Evolutionary conservation across 2,329 filamentous ascomycete genomes (phyloP).

Genomic region (Claviceps purpurea): DNA sequence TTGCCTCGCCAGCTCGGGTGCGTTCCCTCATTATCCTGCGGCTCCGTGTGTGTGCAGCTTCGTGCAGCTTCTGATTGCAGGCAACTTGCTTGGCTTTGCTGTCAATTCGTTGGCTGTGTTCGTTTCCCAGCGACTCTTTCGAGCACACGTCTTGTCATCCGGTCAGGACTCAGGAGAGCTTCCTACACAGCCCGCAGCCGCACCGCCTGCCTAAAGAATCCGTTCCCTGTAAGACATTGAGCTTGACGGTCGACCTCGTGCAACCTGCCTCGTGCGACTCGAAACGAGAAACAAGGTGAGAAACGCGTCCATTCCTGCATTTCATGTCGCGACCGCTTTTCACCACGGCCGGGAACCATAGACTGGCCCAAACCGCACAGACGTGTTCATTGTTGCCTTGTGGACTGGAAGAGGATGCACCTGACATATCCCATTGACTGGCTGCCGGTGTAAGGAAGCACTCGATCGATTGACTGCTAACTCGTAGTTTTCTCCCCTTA

Average conservation of each 20-base stretch:
- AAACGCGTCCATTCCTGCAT: not conserved
- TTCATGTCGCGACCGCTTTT: not conserved
- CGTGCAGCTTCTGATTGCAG: not conserved
- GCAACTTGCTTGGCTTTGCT: not conserved
- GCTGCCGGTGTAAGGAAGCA: not conserved
- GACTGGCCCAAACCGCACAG: not conserved
- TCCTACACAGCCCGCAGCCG: not conserved
- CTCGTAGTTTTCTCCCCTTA: not conserved
- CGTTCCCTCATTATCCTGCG: not conserved
- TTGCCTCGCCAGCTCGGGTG: slow-evolving; percentile 3
- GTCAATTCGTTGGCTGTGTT: not conserved
- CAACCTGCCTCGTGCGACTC: not conserved
- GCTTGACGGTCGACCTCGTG: slow-evolving; percentile 1
- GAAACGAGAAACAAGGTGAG: slow-evolving; percentile 5
- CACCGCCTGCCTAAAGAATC: not conserved
- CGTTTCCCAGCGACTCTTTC: not conserved
- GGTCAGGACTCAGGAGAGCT: not conserved
- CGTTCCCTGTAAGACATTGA: slow-evolving; percentile 2
- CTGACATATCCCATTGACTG: not conserved
- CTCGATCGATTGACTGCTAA: not conserved
- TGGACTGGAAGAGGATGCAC: no score
- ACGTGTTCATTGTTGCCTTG: not conserved
- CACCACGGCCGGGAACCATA: not conserved
- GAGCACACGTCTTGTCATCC: not conserved
- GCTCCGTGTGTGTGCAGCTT: not conserved